A percentile compares a stretch with the other conserved stretches of the same genome.
These are phyloP conservation scores for Coemansia sp. DNA, from an alignment of 192 early-diverging fungal genomes.

Conservation along the genomic window DNA sequence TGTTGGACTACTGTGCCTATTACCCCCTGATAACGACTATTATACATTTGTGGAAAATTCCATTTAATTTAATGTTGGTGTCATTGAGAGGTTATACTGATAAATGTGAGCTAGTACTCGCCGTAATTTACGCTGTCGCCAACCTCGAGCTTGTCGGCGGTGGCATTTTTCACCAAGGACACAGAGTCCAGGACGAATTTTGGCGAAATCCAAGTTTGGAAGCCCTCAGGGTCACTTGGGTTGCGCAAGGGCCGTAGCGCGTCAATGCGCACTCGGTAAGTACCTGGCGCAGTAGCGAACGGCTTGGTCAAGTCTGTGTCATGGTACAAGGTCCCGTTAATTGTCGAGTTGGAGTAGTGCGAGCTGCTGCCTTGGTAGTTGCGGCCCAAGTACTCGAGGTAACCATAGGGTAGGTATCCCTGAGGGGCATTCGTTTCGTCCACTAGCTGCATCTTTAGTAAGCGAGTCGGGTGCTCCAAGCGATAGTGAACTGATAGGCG, in stretches of 20 bases:
- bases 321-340: slow-evolving; percentile 52
- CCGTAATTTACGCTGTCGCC: slow-evolving; percentile 11
- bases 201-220: slow-evolving; percentile 54
- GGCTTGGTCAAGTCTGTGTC: slow-evolving; percentile 41
- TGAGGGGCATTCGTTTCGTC: slow-evolving; percentile 41
- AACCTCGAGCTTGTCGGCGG: slow-evolving; percentile 11
- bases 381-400: slow-evolving; percentile 50
- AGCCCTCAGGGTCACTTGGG: slow-evolving; percentile 42
- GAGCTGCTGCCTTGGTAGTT: slow-evolving; percentile 47
- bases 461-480: slow-evolving; percentile 47
- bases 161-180: slow-evolving; percentile 24
- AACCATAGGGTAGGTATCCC: slow-evolving; percentile 51
- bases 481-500: slow-evolving; percentile 50
- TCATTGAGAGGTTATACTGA: no score
- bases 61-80: background rate
- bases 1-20: background rate
- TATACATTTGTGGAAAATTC: background rate
- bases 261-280: slow-evolving; percentile 50
- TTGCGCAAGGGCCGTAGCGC: slow-evolving; percentile 51
- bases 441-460: slow-evolving; percentile 50
- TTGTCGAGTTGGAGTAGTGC: slow-evolving; percentile 51
- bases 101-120: slow-evolving; percentile 9
- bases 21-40: background rate
- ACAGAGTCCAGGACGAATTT: slow-evolving; percentile 48
- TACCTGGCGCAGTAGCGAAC: slow-evolving; percentile 28